Conservation (phyloP, 2,329 filamentous ascomycete species). For the Hawksworthiomyces lignivorus region DNA sequence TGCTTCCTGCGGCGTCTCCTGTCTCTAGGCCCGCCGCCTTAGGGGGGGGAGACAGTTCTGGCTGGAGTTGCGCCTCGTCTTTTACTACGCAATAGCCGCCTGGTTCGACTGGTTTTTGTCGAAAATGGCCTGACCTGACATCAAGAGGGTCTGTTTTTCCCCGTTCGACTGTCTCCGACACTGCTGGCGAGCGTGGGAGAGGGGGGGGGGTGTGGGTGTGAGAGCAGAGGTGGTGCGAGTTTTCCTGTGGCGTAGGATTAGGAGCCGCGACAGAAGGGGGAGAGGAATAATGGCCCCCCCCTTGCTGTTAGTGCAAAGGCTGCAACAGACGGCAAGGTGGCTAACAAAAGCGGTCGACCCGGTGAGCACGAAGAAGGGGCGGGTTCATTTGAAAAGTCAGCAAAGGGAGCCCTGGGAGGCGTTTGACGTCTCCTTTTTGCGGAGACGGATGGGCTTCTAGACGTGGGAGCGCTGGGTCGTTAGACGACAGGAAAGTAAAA, state of each 20-base stretch:
- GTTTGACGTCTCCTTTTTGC: not conserved
- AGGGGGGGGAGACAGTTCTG: no score
- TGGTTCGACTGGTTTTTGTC: not conserved
- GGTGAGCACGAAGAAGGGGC: not conserved
- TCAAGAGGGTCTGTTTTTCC: not conserved
- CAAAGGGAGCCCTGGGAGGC: not conserved
- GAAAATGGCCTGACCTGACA: constrained; percentile 11
- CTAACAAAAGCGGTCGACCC: not conserved
- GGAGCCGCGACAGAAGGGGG: constrained; percentile 1
- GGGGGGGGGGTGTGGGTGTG: constrained; percentile 4
- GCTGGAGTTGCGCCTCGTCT: no score
- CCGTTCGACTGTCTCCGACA: not conserved
- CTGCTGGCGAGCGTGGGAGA: not conserved
- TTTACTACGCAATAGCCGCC: no score
- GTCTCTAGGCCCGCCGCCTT: no score
- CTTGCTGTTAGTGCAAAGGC: not conserved
- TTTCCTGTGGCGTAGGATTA: constrained; percentile 1
- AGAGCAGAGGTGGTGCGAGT: constrained; percentile 9
- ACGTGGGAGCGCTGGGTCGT: no score
- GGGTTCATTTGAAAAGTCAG: not conserved
- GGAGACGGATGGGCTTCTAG: not conserved
- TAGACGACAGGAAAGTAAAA: no score
- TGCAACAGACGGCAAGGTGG: not conserved
- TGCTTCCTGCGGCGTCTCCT: no score
- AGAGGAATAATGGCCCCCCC: not conserved